These are phyloP conservation scores for Aureobasidium sp. DNA, from an alignment of 2,329 filamentous ascomycete genomes.

Conservation along the genomic window DNA sequence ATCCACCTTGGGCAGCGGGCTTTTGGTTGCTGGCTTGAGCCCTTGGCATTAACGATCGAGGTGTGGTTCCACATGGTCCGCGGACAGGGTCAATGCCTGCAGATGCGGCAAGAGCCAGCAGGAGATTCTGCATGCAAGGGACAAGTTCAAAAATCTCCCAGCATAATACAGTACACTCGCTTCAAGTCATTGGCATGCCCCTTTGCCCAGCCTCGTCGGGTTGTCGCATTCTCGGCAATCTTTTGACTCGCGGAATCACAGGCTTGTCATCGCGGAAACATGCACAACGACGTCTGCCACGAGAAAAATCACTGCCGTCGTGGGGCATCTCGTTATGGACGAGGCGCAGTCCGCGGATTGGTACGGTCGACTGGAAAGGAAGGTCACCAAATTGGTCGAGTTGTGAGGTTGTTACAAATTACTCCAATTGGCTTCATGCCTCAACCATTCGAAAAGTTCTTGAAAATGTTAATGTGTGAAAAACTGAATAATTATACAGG, in stretches of 20 bases:
- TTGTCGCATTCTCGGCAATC: not conserved
- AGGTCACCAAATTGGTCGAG: not conserved
- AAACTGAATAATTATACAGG: not conserved
- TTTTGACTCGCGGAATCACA: not conserved
- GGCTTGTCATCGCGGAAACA: not conserved
- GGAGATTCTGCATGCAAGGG: not conserved
- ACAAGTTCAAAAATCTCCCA: not conserved
- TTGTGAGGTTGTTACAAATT: slow-evolving; percentile 11
- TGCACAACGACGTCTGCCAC: slow-evolving; percentile 11
- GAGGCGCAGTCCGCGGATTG: slow-evolving; percentile 2
- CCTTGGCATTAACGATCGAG: slow-evolving; percentile 6
- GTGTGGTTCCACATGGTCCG: not conserved
- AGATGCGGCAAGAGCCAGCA: slow-evolving; percentile 5
- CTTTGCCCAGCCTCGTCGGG: not conserved
- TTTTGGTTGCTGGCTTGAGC: no score
- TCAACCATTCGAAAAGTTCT: slow-evolving; percentile 8
- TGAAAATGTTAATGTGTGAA: not conserved
- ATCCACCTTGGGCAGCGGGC: not conserved
- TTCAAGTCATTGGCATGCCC: not conserved
- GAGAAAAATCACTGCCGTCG: not conserved
- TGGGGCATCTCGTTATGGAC: not conserved
- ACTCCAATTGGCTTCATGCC: slow-evolving; percentile 14
- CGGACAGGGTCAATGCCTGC: not conserved
- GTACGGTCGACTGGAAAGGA: not conserved
- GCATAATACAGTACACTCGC: not conserved